Base-by-base conservation (phyloP, 2,329 filamentous ascomycete genomes). In the Calonectria crousiana region DNA sequence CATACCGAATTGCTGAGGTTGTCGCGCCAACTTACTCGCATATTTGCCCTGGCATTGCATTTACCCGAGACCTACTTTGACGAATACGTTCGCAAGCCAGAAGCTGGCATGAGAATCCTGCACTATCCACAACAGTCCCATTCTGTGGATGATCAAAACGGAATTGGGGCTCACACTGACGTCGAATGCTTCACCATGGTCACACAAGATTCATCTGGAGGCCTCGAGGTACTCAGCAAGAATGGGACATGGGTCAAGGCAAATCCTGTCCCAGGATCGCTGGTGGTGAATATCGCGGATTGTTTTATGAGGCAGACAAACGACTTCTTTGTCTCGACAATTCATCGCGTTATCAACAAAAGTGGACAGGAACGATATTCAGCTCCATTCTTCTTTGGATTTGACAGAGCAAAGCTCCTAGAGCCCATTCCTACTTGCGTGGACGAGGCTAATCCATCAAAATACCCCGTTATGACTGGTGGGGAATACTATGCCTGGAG, bases 261-360 rank as follows among this genome's bases (percentile, higher is more conserved):
- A 0, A 75, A 77, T 5, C 86, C 87, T 3, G 78, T 87, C 1
- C 82, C 83, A 1, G 85, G 83, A 1, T 84, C 87, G 0, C 84
- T 89, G 58, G 87, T 90, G 20, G 86, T 90, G n/a, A 90, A 90
- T 67, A 86, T 90, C 23, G 89, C 85, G 8, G 87, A 90, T 76
- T 88, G 86, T 68, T 79, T 90, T 74, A 88, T 88, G 84, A 84
- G 88, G 20, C 88, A 87, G 81, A 89, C 88, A 1, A 90, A 90
- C 69, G 88, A 87, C 23, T 72, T 81, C 58, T 90, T 88, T 70
- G 84, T 87, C 69, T 88, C 85, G 56, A 89, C 87, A 0, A 84
- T 90, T n/a, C 88, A 89, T 74, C 81, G 87, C 2, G 88, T 86
- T 2, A 83, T 87, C 41, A 89, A 89, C 65, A 75, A 80, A 30